These are phyloP conservation scores for Lupinus albus DNA, from an alignment of 306 rosid species.

Conservation along the genomic window DNA sequence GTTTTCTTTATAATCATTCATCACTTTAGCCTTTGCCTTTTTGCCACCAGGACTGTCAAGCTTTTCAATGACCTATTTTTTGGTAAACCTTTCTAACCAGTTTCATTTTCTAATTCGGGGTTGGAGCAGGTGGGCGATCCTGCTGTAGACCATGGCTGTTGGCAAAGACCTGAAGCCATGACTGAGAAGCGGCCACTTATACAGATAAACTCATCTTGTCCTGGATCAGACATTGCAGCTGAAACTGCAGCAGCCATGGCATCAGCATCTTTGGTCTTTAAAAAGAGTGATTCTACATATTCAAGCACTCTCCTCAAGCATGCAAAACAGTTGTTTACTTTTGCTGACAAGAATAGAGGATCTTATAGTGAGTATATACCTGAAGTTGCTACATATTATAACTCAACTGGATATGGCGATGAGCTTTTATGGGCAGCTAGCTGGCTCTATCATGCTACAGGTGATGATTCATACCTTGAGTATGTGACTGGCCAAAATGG, in stretches of 20 bases:
- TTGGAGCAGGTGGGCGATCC: conserved; percentile 87
- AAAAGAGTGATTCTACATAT: conserved; percentile 58
- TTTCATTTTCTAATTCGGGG: conserved; percentile 21
- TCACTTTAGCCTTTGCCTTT: conserved; percentile 15
- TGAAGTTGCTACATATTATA: conserved; percentile 66
- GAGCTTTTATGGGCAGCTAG: conserved; percentile 98
- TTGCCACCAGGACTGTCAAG: conserved; percentile 6
- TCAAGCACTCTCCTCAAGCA: conserved; percentile 79
- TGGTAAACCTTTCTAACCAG: conserved; percentile 18
- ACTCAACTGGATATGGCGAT: conserved; percentile 90
- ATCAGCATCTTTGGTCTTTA: conserved; percentile 93
- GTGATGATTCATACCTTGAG: conserved; percentile 64
- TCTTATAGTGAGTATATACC: conserved; percentile 75
- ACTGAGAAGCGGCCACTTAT: conserved; percentile 65
- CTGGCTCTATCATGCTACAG: conserved; percentile 96
- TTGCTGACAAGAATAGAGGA: conserved; percentile 67
- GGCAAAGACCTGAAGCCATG: conserved; percentile 90
- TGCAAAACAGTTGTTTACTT: conserved; percentile 76
- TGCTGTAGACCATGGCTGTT: conserved; percentile 71
- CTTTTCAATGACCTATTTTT: neutral
- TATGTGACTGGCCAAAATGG: conserved; percentile 75
- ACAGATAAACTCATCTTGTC: conserved; percentile 73
- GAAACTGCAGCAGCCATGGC: conserved; percentile 99
- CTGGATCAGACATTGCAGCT: conserved; percentile 92
- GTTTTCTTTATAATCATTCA: neutral